A percentile compares a stretch with the other conserved stretches of the same genome.
phyloP scores from a whole-genome alignment of 306 rosid species.

The Leucaena leucocephala region DNA sequence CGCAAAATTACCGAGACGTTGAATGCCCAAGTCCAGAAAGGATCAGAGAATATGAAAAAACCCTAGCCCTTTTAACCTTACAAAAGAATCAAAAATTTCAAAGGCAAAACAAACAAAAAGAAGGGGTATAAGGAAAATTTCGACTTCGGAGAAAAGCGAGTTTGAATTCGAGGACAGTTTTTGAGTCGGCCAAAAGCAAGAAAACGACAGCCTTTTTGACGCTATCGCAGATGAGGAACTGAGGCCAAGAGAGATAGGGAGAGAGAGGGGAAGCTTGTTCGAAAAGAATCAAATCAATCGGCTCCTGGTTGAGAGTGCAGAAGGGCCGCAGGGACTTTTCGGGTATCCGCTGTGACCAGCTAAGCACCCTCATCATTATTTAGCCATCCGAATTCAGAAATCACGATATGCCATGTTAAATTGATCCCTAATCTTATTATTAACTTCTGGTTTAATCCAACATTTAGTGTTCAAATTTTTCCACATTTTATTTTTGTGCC shows the following conservation, averaged over 20 bases:
- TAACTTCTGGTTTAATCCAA: no score
- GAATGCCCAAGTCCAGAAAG: not conserved
- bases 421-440: no score
- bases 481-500: no score
- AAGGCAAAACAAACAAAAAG: not conserved
- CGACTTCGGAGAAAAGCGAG: not conserved
- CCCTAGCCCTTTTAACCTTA: not conserved
- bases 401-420: no score
- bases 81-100: not conserved
- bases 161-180: not conserved
- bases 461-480: no score
- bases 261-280: not conserved
- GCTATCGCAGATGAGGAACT: no score
- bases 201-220: not conserved
- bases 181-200: not conserved
- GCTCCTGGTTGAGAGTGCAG: no score
- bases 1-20: slow-evolving; percentile 8
- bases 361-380: not conserved
- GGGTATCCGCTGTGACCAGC: not conserved
- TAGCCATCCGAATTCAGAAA: no score
- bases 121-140: not conserved
- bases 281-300: not conserved
- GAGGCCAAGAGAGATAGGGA: not conserved
- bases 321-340: not conserved
- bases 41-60: slow-evolving; percentile 14